phyloP scores from a whole-genome alignment of 2,329 filamentous ascomycete species.

The Ophiostoma novo-ulmi region DNA sequence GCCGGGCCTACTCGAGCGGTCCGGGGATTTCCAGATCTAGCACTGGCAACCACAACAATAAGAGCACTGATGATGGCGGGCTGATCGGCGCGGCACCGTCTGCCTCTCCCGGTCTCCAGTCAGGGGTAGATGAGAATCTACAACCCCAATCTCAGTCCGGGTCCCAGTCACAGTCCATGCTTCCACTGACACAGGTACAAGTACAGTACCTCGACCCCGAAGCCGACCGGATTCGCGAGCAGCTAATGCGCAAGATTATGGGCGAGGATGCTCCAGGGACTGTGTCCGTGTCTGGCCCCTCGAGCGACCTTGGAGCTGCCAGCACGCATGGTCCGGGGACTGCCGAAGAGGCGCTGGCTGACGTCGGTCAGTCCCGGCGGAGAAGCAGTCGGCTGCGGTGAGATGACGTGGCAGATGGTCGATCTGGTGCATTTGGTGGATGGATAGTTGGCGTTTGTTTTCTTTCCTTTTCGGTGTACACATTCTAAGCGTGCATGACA shows the following conservation, averaged over 20 bases:
- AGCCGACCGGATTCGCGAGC: slow-evolving; percentile 41
- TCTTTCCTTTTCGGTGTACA: background rate
- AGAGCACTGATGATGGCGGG: background rate
- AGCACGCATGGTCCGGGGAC: background rate
- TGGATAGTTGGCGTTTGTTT: background rate
- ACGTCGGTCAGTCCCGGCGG: slow-evolving; percentile 6
- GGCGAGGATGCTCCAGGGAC: slow-evolving; percentile 23
- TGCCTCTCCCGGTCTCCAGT: background rate
- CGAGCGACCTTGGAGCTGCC: background rate
- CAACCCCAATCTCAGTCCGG: background rate
- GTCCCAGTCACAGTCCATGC: slow-evolving; percentile 28
- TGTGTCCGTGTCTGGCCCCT: background rate
- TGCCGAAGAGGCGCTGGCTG: background rate
- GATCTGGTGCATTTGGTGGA: background rate
- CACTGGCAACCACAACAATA: background rate
- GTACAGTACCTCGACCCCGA: slow-evolving; percentile 50
- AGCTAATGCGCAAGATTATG: slow-evolving; percentile 44
- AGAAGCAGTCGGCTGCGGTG: slow-evolving; percentile 20
- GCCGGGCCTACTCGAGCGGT: background rate
- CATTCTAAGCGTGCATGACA: slow-evolving; percentile 1
- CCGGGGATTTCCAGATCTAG: background rate
- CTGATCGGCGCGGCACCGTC: background rate
- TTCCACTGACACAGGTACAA: slow-evolving; percentile 45
- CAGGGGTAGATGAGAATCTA: slow-evolving; percentile 34
- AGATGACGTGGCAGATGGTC: background rate